phyloP scores from a whole-genome alignment of 148 eudicot genomes.

The Mesembryanthemum crystallinum region DNA sequence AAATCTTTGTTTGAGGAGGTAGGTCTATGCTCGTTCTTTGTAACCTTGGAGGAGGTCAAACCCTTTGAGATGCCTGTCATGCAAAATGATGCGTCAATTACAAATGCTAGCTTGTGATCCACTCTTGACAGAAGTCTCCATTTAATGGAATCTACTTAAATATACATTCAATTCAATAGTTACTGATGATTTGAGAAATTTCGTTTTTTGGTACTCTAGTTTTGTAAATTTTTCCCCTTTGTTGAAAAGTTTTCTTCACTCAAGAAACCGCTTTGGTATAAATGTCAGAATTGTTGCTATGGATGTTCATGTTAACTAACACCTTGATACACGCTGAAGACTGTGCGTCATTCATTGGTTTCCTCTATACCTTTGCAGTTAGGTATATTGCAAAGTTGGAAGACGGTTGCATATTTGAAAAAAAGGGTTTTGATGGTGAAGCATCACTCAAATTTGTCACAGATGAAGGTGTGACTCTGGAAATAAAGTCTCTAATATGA shows the following conservation, averaged over 20 bases:
- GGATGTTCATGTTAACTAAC: background rate
- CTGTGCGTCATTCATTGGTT: background rate
- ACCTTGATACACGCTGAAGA: background rate
- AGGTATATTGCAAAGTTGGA: conserved; percentile 55
- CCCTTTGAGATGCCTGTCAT: too few relatives aligned
- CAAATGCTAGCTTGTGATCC: too few relatives aligned
- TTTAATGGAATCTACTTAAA: too few relatives aligned
- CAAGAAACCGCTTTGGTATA: background rate
- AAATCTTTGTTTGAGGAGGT: too few relatives aligned
- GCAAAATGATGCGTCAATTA: too few relatives aligned
- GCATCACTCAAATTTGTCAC: conserved; percentile 50
- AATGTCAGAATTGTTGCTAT: background rate
- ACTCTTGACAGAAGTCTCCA: too few relatives aligned
- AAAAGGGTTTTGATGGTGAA: conserved; percentile 55
- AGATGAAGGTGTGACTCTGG: conserved; percentile 56
- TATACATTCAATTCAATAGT: too few relatives aligned
- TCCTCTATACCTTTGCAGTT: conserved; percentile 35
- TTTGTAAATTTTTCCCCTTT: background rate
- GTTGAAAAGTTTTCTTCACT: background rate
- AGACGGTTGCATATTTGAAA: conserved; percentile 59
- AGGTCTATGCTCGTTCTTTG: too few relatives aligned
- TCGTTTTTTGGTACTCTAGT: background rate
- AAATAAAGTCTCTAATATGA: background rate
- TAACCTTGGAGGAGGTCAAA: too few relatives aligned
- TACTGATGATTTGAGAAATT: too few relatives aligned